phyloP scores from a whole-genome alignment of 164 flowering plant genomes.

The Nymphaea colorata region DNA sequence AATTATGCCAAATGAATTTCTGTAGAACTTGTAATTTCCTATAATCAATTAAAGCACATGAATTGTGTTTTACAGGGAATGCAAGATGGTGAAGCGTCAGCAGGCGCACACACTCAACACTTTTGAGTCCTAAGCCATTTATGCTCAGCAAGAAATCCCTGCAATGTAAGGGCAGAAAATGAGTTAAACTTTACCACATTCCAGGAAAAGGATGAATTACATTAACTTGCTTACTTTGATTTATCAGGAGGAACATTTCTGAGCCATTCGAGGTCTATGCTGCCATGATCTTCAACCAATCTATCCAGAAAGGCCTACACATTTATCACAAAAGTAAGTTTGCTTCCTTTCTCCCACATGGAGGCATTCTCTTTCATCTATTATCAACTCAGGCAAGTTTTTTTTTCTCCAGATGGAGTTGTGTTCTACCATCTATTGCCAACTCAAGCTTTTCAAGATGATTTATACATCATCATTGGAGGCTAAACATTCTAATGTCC shows the following conservation, averaged over 20 bases:
- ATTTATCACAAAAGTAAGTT: not conserved
- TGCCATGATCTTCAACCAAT: slow-evolving; percentile 70
- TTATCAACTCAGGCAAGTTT: too few relatives aligned
- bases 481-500: too few relatives aligned
- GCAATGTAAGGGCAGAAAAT: slow-evolving; percentile 1
- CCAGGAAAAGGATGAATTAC: not conserved
- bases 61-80: slow-evolving; percentile 63
- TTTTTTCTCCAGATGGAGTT: too few relatives aligned
- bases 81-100: slow-evolving; percentile 93
- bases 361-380: too few relatives aligned
- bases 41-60: not conserved
- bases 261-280: slow-evolving; percentile 92
- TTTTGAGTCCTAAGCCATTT: slow-evolving; percentile 85
- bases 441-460: too few relatives aligned
- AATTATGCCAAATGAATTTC: not conserved
- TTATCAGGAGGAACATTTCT: slow-evolving; percentile 88
- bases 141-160: slow-evolving; percentile 87
- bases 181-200: not conserved
- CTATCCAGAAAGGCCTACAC: slow-evolving; percentile 81
- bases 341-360: not conserved
- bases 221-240: slow-evolving; percentile 62
- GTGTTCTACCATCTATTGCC: too few relatives aligned
- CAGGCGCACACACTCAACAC: slow-evolving; percentile 94
- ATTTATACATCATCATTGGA: too few relatives aligned
- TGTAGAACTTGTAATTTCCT: not conserved